Percentiles rank a stretch among this genome's conserved stretches.
phyloP scores from a whole-genome alignment of 192 early-diverging fungal species.

The Dissophora globulifera region DNA sequence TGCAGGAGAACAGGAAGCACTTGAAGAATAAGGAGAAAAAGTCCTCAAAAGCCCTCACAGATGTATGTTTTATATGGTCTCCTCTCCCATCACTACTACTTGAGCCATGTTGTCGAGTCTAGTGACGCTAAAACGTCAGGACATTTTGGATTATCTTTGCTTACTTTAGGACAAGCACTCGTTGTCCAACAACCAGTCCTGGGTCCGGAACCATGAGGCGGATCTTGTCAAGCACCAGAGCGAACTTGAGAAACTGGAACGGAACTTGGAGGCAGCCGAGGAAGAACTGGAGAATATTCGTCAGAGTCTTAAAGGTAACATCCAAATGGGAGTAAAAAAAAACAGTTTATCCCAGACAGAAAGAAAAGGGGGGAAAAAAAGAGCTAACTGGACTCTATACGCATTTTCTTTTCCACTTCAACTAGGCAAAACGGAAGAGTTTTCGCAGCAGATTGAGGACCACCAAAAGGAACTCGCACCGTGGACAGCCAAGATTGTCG shows the following conservation, averaged over 20 bases:
- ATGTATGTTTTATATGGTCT: conserved; percentile 42
- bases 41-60: conserved; percentile 70
- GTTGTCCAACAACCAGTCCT: conserved; percentile 69
- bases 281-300: conserved; percentile 79
- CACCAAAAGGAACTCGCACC: conserved; percentile 88
- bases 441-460: conserved; percentile 82
- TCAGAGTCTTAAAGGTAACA: conserved; percentile 71
- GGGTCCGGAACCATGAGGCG: conserved; percentile 74
- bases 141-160: no score
- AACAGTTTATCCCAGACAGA: no score
- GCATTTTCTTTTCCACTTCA: no score
- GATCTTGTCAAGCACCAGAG: conserved; percentile 66
- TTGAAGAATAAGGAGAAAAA: conserved; percentile 84
- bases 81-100: background rate
- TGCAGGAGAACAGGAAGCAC: conserved; percentile 89
- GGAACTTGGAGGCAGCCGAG: conserved; percentile 73
- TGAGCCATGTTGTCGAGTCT: no score
- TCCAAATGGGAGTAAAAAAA: no score
- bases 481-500: conserved; percentile 86
- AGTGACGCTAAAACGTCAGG: no score
- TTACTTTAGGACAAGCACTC: conserved; percentile 67
- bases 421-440: conserved; percentile 88
- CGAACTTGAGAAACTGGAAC: conserved; percentile 73
- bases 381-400: no score
- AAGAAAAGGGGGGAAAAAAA: no score